Evolutionary conservation across 1,284 basidiomycete species (phyloP).

Genomic region (Ganoderma lucidum): DNA sequence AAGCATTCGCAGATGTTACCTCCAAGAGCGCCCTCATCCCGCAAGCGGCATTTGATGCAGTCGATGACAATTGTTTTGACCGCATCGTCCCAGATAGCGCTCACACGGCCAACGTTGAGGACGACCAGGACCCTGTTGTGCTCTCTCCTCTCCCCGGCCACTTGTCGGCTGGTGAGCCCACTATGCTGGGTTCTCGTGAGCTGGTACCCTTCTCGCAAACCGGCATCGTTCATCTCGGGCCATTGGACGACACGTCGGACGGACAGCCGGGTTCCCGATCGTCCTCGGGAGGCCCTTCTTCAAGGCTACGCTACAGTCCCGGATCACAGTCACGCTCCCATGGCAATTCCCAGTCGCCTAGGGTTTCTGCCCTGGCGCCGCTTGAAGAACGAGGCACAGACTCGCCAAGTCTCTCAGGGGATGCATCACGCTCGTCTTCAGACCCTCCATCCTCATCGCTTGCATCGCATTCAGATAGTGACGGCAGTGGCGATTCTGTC

Average conservation of each 20-base stretch:
- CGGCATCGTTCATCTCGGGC: slow-evolving; percentile 60
- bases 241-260: slow-evolving; percentile 36
- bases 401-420: slow-evolving; percentile 29
- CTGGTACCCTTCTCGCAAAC: slow-evolving; percentile 48
- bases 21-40: slow-evolving; percentile 21
- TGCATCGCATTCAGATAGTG: slow-evolving; percentile 16
- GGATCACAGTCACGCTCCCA: slow-evolving; percentile 16
- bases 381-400: slow-evolving; percentile 3
- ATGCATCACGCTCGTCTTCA: slow-evolving; percentile 29
- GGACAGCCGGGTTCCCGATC: slow-evolving; percentile 27
- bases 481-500: slow-evolving; percentile 26
- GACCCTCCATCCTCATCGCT: slow-evolving; percentile 12
- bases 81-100: neutral
- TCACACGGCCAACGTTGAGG: neutral
- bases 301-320: slow-evolving; percentile 30
- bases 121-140: neutral
- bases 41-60: slow-evolving; percentile 2
- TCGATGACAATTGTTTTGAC: neutral
- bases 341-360: slow-evolving; percentile 11
- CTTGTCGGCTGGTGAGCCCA: neutral
- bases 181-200: neutral
- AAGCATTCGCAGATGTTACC: slow-evolving; percentile 37
- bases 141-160: neutral
- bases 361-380: neutral
- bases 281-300: slow-evolving; percentile 30